Percentiles rank a stretch among this genome's conserved stretches.
phyloP scores from a whole-genome alignment of 306 rosid genomes.

The Hippophae tibetana region DNA sequence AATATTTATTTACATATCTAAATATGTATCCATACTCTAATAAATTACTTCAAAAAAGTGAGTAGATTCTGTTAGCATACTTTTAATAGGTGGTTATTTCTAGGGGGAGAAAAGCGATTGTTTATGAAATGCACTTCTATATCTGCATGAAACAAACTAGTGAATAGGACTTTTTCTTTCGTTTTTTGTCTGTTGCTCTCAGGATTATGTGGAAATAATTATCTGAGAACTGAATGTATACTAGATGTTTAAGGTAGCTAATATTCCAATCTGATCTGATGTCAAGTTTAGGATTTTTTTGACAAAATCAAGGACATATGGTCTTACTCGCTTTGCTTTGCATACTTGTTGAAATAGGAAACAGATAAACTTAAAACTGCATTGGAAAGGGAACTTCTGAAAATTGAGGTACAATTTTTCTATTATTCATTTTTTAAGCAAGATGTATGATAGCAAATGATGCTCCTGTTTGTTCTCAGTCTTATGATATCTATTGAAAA shows the following conservation, averaged over 20 bases:
- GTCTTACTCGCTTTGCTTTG: conserved; percentile 13
- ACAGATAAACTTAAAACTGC: conserved; percentile 60
- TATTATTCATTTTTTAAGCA: conserved; percentile 2
- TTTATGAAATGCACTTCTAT: too few species aligned
- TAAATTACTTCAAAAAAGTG: too few species aligned
- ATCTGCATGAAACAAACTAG: too few species aligned
- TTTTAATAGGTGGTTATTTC: too few species aligned
- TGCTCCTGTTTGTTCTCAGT: not conserved
- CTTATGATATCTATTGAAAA: not conserved
- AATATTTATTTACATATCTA: too few species aligned
- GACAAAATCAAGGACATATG: not conserved
- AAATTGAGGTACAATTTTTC: conserved; percentile 55
- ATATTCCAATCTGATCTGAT: too few species aligned
- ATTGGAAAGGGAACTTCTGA: conserved; percentile 53
- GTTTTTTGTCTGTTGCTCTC: not conserved
- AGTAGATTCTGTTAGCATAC: too few species aligned
- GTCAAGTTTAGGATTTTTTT: not conserved
- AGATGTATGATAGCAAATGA: not conserved
- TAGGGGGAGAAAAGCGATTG: too few species aligned
- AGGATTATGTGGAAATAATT: too few species aligned
- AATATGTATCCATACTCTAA: too few species aligned
- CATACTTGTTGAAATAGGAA: conserved; percentile 55
- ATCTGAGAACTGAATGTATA: too few species aligned
- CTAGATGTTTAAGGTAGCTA: too few species aligned
- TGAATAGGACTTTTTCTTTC: not conserved